Evolutionary conservation across 352 stramenopile species (phyloP), one percentile per base, ranked within the genome.

Genomic region (Globisporangium barbulae): DNA sequence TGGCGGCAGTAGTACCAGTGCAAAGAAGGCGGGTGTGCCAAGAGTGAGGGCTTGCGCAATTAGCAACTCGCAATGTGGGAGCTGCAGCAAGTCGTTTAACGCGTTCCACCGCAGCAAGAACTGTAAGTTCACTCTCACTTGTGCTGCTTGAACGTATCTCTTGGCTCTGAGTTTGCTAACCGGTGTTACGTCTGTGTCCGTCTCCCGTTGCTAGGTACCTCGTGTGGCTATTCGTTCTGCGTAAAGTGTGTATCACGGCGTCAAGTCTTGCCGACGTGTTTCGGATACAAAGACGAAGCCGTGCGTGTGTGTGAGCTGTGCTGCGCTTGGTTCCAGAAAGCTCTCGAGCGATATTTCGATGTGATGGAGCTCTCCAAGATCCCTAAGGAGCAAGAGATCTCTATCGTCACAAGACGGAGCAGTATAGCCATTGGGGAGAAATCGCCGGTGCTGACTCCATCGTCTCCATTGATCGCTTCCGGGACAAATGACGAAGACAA

Each of bases 261-360:
- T 21, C 68, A 89, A 44, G 56, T 88, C 22, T 61, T 94, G 53
- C 85, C 82, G 5, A 67, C 66, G 28, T 67, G 69, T 64, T 93
- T 91, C 71, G 84, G 82, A 8, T 78, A 81, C 55, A 66, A 68
- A 7, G 65, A 89, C 41, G 68, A 80, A 2, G 57, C 75, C 0
- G 71, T 89, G 49, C 78, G 81, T 2, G 73, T 83, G 1, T 93
- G 84, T 61, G 79, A 91, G 37, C 55, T 72, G 22, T 93, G 84
- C 67, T 67, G 67, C 0, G 41, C 41, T n/a, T 91, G 80, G 82
- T 83, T 93, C 22, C 82, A 91, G 58, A 79, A 75, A 35, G 80
- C 84, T 22, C 64, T 90, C 37, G 82, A 91, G 49, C 68, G 64
- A 17, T 89, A 89, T 33, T 89, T 91, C 68, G 79, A 90, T 30